These are phyloP conservation scores for Tuctoria greenei DNA, from an alignment of 176 grass and related monocot genomes.

Conservation along the genomic window DNA sequence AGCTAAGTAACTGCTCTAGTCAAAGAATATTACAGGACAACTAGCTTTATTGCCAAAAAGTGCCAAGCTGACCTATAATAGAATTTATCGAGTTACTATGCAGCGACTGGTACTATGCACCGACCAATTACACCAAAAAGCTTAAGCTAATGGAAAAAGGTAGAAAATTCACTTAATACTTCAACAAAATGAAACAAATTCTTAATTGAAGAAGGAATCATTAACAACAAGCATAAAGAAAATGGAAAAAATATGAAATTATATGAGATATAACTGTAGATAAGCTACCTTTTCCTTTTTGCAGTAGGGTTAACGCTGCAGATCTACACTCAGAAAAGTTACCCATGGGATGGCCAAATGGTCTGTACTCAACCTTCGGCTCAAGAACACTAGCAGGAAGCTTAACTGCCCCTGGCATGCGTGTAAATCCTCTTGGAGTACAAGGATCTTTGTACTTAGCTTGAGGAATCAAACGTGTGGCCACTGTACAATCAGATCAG, in stretches of 20 bases:
- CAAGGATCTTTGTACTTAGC: slow-evolving; percentile 82
- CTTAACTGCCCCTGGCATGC: slow-evolving; percentile 32
- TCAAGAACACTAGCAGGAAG: slow-evolving; percentile 51
- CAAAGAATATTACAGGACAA: not conserved
- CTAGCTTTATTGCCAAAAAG: not conserved
- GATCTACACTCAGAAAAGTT: slow-evolving; percentile 89
- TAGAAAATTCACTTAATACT: too few relatives aligned
- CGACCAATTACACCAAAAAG: too few relatives aligned
- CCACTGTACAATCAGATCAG: slow-evolving; percentile 45
- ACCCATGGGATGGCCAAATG: slow-evolving; percentile 52
- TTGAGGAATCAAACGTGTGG: slow-evolving; percentile 53
- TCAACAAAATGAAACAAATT: not conserved
- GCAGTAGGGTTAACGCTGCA: slow-evolving; percentile 54
- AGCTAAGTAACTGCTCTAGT: not conserved
- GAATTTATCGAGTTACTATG: too few relatives aligned
- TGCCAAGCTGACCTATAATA: not conserved
- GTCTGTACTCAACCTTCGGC: slow-evolving; percentile 41
- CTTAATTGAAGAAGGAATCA: not conserved
- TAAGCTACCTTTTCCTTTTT: slow-evolving; percentile 76
- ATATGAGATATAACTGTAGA: not conserved
- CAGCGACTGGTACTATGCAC: too few relatives aligned
- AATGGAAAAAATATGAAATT: not conserved
- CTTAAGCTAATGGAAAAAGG: too few relatives aligned
- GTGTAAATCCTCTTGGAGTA: slow-evolving; percentile 68
- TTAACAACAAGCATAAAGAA: not conserved